Conservation (phyloP, 768 basidiomycete genomes). For the Tubosaeta sp. region DNA sequence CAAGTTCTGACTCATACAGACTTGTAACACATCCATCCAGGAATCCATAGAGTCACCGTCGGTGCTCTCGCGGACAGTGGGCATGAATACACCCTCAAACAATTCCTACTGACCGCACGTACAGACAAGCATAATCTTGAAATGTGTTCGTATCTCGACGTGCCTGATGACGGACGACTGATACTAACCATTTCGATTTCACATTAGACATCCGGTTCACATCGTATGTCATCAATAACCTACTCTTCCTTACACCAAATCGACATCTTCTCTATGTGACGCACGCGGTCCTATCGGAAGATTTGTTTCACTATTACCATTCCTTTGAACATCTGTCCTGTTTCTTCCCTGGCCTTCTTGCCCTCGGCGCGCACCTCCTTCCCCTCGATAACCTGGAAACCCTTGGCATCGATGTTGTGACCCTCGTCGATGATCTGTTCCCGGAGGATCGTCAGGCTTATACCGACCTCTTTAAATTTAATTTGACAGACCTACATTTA, state of each 20-base stretch:
- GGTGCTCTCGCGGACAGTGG: conserved; percentile 66
- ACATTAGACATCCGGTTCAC: conserved; percentile 55
- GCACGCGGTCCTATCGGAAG: conserved; percentile 34
- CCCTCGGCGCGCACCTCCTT: conserved; percentile 63
- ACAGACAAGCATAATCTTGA: conserved; percentile 59
- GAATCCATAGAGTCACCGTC: conserved; percentile 44
- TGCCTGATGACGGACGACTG: neutral
- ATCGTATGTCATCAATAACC: conserved; percentile 46
- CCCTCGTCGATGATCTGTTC: conserved; percentile 28
- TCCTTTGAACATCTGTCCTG: conserved; percentile 70
- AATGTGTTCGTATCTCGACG: conserved; percentile 50
- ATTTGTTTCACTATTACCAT: conserved; percentile 36
- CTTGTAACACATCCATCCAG: neutral
- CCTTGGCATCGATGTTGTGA: conserved; percentile 42
- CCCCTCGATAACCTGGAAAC: conserved; percentile 49
- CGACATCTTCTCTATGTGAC: conserved; percentile 52
- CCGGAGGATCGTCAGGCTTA: conserved; percentile 27
- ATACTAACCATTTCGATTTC: neutral
- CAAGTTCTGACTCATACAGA: neutral
- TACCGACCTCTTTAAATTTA: conserved; percentile 38
- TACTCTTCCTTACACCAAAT: conserved; percentile 7
- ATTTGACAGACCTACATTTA: conserved; percentile 57
- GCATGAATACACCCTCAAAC: conserved; percentile 75
- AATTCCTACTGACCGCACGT: conserved; percentile 61
- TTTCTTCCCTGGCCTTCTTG: conserved; percentile 73